phyloP scores from a whole-genome alignment of 2,329 filamentous ascomycete genomes.

The Allantophomopsis lycopodina region DNA sequence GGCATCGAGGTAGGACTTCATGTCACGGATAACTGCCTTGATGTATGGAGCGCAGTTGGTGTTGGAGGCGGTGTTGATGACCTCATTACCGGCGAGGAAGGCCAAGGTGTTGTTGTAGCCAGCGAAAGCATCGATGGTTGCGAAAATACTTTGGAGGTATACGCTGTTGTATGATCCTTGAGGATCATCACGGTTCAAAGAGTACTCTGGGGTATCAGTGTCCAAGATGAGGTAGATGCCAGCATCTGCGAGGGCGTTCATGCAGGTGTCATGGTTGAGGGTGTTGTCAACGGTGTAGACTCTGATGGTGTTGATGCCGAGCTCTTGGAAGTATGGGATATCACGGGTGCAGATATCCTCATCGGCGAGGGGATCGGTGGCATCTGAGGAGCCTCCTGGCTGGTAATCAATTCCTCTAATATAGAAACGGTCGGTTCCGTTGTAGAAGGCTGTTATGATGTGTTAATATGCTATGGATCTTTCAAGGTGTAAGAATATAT shows the following conservation, averaged over 20 bases:
- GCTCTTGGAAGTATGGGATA: constrained; percentile 50
- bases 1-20: constrained; percentile 35
- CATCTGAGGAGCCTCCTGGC: constrained; percentile 45
- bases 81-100: constrained; percentile 47
- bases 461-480: background rate
- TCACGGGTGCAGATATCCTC: constrained; percentile 45
- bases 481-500: background rate
- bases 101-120: constrained; percentile 55
- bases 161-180: constrained; percentile 51
- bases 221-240: constrained; percentile 64
- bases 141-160: constrained; percentile 59
- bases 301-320: constrained; percentile 60
- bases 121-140: constrained; percentile 54
- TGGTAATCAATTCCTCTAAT: constrained; percentile 53
- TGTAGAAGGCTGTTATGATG: constrained; percentile 14
- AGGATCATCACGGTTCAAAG: constrained; percentile 48
- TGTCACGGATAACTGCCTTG: constrained; percentile 44
- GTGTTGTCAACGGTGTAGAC: constrained; percentile 65
- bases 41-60: constrained; percentile 39
- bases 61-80: constrained; percentile 38
- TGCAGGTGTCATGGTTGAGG: constrained; percentile 53
- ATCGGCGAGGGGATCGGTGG: constrained; percentile 52
- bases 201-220: constrained; percentile 61
- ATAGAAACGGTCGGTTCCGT: constrained; percentile 28
- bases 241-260: constrained; percentile 50